Evolutionary conservation across 2,329 filamentous ascomycete species (phyloP), one percentile per base, ranked within the genome.

Genomic region (Aureobasidium sp.): DNA sequence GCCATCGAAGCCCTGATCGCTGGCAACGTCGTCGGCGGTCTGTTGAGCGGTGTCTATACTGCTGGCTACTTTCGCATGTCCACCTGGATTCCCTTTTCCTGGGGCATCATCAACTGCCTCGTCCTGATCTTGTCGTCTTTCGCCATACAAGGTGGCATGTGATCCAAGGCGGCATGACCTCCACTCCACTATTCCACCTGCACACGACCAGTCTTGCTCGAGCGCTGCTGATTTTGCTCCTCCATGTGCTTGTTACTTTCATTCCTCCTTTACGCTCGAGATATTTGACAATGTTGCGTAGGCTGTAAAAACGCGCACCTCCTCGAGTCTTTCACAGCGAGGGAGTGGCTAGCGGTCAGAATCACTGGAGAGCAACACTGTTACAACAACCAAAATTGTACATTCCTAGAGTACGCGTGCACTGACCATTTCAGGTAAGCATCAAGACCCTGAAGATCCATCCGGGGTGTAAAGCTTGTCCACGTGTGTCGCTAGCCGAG

Each of bases 21-120:
- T 0, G 91, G 92, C 1, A 93, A 87, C 67, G 80, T 95, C 23
- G 86, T 92, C 25, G 91, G 91, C 0, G 74, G 91, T 55, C 77
- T 96, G 89, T 77, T 95, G 21, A 90, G 89, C 13, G 89, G 87
- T 9, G 83, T 93, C 37, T 96, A 95, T 70, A 83, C 85, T 66
- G 83, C 87, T 2, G 92, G 90, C 45, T 90, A 87, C 73, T 95
- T 93, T 71, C 81, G 85, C 68, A 94, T 96, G 90, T 93, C 90
- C 47, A 96, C 92, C 0, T 96, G 91, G 91, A 89, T 95, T 55
- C 92, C 92, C 0, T 88, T 94, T 69, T 82, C 92, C 23, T 96
- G 92, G 92, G 89, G 85, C 0, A 81, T 89, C 69, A 87, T 93
- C 72, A 95, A 90, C 71, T 85, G 93, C 10, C 73, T 96, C 49